Conservation (phyloP, 2,329 filamentous ascomycete species). For the Boeremia exigua region DNA sequence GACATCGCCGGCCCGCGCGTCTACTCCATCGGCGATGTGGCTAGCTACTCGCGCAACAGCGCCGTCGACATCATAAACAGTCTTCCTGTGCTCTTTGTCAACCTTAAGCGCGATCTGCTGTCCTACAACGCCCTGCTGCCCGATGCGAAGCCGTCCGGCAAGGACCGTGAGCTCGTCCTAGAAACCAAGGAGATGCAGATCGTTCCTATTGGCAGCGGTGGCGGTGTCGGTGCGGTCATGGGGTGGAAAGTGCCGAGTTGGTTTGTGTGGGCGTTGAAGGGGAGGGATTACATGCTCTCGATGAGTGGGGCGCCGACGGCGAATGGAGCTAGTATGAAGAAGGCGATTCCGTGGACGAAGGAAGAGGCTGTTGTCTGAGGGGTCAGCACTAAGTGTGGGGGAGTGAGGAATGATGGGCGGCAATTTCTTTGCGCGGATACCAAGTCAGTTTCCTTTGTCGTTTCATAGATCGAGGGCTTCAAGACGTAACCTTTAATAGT, state of each 20-base stretch:
- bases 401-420: background rate
- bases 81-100: slow-evolving; percentile 51
- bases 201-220: slow-evolving; percentile 41
- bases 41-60: slow-evolving; percentile 50
- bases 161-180: slow-evolving; percentile 32
- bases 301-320: slow-evolving; percentile 21
- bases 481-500: background rate
- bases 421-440: background rate
- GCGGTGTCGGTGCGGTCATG: slow-evolving; percentile 46
- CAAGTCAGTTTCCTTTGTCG: background rate
- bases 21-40: slow-evolving; percentile 58
- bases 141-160: slow-evolving; percentile 30
- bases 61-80: slow-evolving; percentile 50
- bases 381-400: background rate
- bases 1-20: slow-evolving; percentile 53
- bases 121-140: slow-evolving; percentile 29
- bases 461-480: background rate
- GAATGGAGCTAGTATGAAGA: slow-evolving; percentile 30
- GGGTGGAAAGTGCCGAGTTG: slow-evolving; percentile 49
- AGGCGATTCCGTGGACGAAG: slow-evolving; percentile 33
- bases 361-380: slow-evolving; percentile 28
- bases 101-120: slow-evolving; percentile 57
- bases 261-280: slow-evolving; percentile 50
- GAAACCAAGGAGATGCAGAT: slow-evolving; percentile 35
- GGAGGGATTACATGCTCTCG: slow-evolving; percentile 48